Base-by-base conservation (phyloP, 2,329 filamentous ascomycete species). In the Fusarium denticulatum region DNA sequence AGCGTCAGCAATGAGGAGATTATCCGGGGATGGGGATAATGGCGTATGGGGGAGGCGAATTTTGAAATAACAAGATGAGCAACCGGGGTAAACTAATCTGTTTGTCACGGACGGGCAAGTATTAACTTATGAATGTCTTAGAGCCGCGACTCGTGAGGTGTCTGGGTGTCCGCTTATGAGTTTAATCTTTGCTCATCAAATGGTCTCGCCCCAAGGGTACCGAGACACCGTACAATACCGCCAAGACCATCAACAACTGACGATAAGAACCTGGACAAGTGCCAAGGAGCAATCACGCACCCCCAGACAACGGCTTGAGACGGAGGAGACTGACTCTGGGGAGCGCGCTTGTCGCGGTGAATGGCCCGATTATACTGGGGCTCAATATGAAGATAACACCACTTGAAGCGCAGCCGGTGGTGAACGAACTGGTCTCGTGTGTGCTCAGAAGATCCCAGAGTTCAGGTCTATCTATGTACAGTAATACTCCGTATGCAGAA, bases 271-370 rank as follows among this genome's bases (percentile, higher is more conserved):
- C 46, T 53, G 59, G 53, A 67, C 49, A 59, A 58, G 66, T 74
- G 72, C 53, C 56, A 64, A 73, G 43, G 47, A 34, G 30, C 15
- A 52, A 59, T 39, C n/a, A 64, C 32, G 61, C 36, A 66, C 63
- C 67, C 62, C 64, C 60, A 64, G 64, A 70, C 50, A 65, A 56
- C 63, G 72, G 68, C 61, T 72, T 71, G 42, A 70, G 60, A 60
- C 65, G 70, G 72, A 69, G 32, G 56, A 58, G 28, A 49, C n/a
- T 58, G 56, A 58, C 59, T 76, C 68, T 78, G 76, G 76, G 76
- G 75, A 72, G 60, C 67, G 76, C 76, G 76, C 76, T 78, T 78
- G 76, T 78, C 76, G 76, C 76, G 76, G 62, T 67, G 71, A 60
- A 67, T 77, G 76, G 73, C 53, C 66, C 59, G 64, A 73, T 67